Evolutionary conservation across 352 stramenopile species (phyloP), one percentile per base, ranked within the genome.

Genomic region (Peronospora destructor): DNA sequence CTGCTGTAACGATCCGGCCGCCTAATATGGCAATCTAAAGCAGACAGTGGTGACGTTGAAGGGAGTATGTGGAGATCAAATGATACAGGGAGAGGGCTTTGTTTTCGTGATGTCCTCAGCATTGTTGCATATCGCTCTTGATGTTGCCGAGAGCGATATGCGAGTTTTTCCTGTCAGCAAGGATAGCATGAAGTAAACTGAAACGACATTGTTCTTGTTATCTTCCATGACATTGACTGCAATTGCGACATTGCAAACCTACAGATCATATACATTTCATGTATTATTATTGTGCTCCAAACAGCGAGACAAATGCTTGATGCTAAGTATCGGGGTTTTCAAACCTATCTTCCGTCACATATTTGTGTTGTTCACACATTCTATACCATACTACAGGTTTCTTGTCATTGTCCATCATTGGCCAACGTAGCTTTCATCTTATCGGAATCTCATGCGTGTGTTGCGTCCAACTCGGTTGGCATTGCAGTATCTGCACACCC

Each of bases 321-420:
- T 21, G 19, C 3, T 1, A 21, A 21, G 3, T 21, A 21, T 21
- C 19, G 19, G 19, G 19, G 1, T 21, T 21, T 3, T 3, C 11
- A 32, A 12, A n/a, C n/a, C 34, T 39, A 12, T 19, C 17, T 25
- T 39, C 10, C 14, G 10, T 23, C 34, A 12, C 14, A 11, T 11
- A 2, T 12, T 11, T 39, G 8, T 19, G 13, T 10, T 4, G 13
- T 12, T 2, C 11, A 39, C 33, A 39, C 7, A 39, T 12, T 11
- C 11, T 32, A 32, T 32, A 11, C 28, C 6, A 85, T 87, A 28
- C 86, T 45, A 58, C 54, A 69, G 11, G 57, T 59, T 14, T 52
- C 46, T 0, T 75, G 89, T 45, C 73, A 53, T 90, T 73, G 8
- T 26, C 16, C 45, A 38, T 64, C 59, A 61, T 55, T 68, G 45